Percentiles rank a stretch among this genome's conserved stretches.
Evolutionary conservation across 441 rosid species (phyloP).

Genomic region (Populus hybrid): DNA sequence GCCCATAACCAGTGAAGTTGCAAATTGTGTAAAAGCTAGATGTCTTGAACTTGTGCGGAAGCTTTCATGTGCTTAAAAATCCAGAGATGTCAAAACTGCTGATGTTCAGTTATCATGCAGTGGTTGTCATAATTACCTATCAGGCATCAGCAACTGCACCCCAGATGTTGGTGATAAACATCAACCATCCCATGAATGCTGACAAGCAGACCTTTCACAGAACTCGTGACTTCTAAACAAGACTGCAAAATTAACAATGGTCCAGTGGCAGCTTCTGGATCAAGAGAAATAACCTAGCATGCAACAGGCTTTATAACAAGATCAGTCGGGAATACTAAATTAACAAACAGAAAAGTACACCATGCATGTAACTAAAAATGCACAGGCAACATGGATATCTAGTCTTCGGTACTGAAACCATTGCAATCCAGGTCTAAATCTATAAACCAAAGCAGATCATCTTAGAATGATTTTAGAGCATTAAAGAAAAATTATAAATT

Average conservation of each 20-base stretch:
- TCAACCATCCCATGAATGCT: neutral
- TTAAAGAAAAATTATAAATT: neutral
- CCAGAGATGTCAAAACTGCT: neutral
- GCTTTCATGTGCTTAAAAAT: neutral
- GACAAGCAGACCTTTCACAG: neutral
- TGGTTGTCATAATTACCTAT: neutral
- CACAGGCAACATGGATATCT: too few species aligned
- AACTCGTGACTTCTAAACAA: neutral
- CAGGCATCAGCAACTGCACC: too few species aligned
- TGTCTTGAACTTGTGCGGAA: neutral
- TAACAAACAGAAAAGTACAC: too few species aligned
- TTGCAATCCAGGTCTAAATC: neutral
- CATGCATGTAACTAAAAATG: too few species aligned
- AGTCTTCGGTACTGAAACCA: neutral
- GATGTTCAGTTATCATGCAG: neutral
- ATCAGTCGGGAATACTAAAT: neutral
- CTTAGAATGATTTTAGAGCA: neutral
- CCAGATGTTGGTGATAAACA: neutral
- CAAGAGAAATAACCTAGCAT: neutral
- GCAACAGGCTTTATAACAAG: neutral
- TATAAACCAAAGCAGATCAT: neutral
- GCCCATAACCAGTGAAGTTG: too few species aligned
- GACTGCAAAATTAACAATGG: neutral
- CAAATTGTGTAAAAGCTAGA: too few species aligned
- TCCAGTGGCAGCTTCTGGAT: neutral